Conservation (phyloP, 2,329 filamentous ascomycete genomes). For the Diplodia intermedia region DNA sequence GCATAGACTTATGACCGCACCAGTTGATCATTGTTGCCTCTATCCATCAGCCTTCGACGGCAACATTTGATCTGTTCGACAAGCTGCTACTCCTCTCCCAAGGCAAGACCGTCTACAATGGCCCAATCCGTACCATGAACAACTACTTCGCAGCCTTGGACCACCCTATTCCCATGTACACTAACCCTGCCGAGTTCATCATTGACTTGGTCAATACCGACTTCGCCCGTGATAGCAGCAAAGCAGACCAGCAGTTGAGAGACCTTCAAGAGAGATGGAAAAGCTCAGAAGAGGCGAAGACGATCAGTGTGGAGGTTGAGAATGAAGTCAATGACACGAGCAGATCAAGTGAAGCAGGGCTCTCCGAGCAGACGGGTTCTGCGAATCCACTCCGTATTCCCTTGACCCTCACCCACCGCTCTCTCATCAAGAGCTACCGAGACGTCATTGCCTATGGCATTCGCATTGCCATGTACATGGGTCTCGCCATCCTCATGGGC, state of each 20-base stretch:
- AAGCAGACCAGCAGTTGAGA: slow-evolving; percentile 58
- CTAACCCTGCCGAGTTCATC: slow-evolving; percentile 81
- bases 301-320: slow-evolving; percentile 40
- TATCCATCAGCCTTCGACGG: slow-evolving; percentile 84
- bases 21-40: slow-evolving; percentile 79
- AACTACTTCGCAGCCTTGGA: slow-evolving; percentile 69
- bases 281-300: slow-evolving; percentile 52
- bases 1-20: background rate
- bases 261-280: slow-evolving; percentile 64
- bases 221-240: slow-evolving; percentile 56
- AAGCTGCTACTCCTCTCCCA: slow-evolving; percentile 75
- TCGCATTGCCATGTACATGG: slow-evolving; percentile 80
- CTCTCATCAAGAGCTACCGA: slow-evolving; percentile 82
- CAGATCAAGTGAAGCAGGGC: background rate
- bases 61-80: slow-evolving; percentile 81
- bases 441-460: slow-evolving; percentile 86
- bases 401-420: slow-evolving; percentile 74
- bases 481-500: slow-evolving; percentile 84
- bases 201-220: slow-evolving; percentile 81
- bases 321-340: slow-evolving; percentile 37
- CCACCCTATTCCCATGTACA: slow-evolving; percentile 69
- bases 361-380: slow-evolving; percentile 16
- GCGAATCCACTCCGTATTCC: slow-evolving; percentile 61
- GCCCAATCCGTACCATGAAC: slow-evolving; percentile 64
- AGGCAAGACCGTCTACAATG: slow-evolving; percentile 77